Evolutionary conservation across 176 grass and related monocot genomes (phyloP).

Genomic region (Olyra latifolia): DNA sequence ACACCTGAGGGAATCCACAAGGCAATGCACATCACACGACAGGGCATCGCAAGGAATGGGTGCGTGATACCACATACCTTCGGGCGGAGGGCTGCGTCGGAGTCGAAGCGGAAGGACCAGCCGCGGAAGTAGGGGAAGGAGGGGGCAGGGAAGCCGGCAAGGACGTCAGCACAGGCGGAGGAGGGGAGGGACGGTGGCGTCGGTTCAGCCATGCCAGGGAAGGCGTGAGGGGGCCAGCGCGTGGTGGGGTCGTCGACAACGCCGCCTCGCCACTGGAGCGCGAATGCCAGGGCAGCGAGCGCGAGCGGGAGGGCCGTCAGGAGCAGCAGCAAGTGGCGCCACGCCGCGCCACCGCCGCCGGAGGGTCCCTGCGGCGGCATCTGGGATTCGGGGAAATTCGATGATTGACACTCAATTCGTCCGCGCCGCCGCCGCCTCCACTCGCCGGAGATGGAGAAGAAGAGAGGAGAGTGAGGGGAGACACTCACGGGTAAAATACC

Average conservation of each 20-base stretch:
- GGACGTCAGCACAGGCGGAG: constrained; percentile 18
- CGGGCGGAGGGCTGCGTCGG: constrained; percentile 47
- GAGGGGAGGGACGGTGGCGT: constrained; percentile 32
- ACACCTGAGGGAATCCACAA: constrained; percentile 57
- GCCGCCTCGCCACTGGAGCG: constrained; percentile 87
- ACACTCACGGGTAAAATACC: too few species aligned
- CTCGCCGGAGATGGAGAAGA: too few species aligned
- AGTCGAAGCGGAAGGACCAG: constrained; percentile 69
- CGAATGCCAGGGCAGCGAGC: constrained; percentile 67
- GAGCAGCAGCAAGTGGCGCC: constrained; percentile 61
- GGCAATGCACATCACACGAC: too few species aligned
- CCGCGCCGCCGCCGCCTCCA: too few species aligned
- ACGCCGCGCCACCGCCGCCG: constrained; percentile 6
- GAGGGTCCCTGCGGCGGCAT: constrained; percentile 33
- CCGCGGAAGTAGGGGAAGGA: constrained; percentile 75
- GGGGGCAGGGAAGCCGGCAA: constrained; percentile 30
- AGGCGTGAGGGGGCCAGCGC: constrained; percentile 59
- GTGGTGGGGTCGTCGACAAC: constrained; percentile 63
- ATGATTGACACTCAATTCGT: too few species aligned
- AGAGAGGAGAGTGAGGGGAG: too few species aligned
- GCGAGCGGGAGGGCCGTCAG: constrained; percentile 65
- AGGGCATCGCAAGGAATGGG: too few species aligned
- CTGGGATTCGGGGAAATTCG: too few species aligned
- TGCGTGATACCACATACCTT: constrained; percentile 49
- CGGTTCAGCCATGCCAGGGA: constrained; percentile 63